A percentile compares a stretch with the other conserved stretches of the same genome.
Conservation (phyloP, 495 filamentous ascomycete species). For the Recurvomyces mirabilis region DNA sequence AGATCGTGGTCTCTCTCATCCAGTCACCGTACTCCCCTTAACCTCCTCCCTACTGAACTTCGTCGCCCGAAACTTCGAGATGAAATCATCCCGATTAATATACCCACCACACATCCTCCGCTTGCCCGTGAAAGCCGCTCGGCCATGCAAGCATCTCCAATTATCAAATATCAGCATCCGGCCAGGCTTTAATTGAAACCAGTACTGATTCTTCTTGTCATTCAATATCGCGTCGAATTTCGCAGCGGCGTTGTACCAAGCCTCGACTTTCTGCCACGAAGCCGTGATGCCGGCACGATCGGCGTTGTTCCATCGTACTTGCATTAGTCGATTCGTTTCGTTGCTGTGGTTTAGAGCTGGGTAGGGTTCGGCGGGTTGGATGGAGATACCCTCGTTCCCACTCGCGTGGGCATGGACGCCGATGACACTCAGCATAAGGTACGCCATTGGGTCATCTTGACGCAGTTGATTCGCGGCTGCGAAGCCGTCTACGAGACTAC, state of each 20-base stretch:
- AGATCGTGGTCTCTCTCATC: no score
- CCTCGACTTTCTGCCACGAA: conserved; percentile 34
- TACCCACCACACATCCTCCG: conserved; percentile 84
- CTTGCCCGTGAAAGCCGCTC: conserved; percentile 68
- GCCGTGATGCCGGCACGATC: conserved; percentile 52
- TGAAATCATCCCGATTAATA: conserved; percentile 76
- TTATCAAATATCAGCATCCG: conserved; percentile 83
- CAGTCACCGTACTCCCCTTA: conserved; percentile 28
- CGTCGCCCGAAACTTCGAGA: conserved; percentile 63
- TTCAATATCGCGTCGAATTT: conserved; percentile 20
- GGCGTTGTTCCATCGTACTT: conserved; percentile 85
- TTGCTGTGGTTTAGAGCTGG: conserved; percentile 55
- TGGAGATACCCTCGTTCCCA: conserved; percentile 70
- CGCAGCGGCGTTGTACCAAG: conserved; percentile 68
- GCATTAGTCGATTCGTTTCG: conserved; percentile 37
- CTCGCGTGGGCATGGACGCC: conserved; percentile 64
- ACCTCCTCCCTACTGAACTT: conserved; percentile 49
- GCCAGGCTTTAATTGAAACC: conserved; percentile 70
- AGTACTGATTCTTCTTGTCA: conserved; percentile 39
- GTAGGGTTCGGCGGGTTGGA: conserved; percentile 52
- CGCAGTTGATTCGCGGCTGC: conserved; percentile 48
- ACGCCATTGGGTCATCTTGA: conserved; percentile 38
- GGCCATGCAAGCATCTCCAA: conserved; percentile 83
- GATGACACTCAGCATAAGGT: conserved; percentile 38
- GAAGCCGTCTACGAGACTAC: conserved; percentile 76